phyloP scores from a whole-genome alignment of 2,329 filamentous ascomycete genomes.

The Claviceps cyperi region DNA sequence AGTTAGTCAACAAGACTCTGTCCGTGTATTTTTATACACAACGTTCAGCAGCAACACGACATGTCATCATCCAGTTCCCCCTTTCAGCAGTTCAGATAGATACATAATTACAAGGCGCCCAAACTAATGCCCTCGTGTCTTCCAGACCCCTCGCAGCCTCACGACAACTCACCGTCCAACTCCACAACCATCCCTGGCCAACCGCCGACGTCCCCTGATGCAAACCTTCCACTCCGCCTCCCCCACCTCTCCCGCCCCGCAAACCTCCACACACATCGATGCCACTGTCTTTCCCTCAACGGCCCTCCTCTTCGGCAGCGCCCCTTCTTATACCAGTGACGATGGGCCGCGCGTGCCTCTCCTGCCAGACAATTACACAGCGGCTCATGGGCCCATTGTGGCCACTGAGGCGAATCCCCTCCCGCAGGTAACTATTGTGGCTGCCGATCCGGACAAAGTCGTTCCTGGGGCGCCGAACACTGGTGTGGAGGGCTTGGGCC shows the following conservation, averaged over 20 bases:
- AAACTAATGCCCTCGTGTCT: background rate
- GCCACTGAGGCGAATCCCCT: constrained; percentile 26
- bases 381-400: constrained; percentile 30
- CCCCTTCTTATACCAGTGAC: constrained; percentile 17
- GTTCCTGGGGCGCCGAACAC: constrained; percentile 36
- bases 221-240: constrained; percentile 45
- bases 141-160: constrained; percentile 24
- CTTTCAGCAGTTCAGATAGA: no score
- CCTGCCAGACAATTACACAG: constrained; percentile 42
- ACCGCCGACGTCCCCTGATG: constrained; percentile 42
- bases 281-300: constrained; percentile 37
- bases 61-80: no score
- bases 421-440: constrained; percentile 40
- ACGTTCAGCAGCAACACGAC: no score
- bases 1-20: no score
- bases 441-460: constrained; percentile 39
- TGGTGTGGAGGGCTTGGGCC: constrained; percentile 42
- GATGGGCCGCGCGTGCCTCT: constrained; percentile 39
- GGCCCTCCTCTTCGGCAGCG: constrained; percentile 14
- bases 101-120: no score
- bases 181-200: constrained; percentile 27
- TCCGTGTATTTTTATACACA: no score
- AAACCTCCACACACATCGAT: constrained; percentile 31
- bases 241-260: constrained; percentile 29
- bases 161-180: constrained; percentile 34